Base-by-base conservation (phyloP, 305 asterid species). In the Fraxinus paxiana region DNA sequence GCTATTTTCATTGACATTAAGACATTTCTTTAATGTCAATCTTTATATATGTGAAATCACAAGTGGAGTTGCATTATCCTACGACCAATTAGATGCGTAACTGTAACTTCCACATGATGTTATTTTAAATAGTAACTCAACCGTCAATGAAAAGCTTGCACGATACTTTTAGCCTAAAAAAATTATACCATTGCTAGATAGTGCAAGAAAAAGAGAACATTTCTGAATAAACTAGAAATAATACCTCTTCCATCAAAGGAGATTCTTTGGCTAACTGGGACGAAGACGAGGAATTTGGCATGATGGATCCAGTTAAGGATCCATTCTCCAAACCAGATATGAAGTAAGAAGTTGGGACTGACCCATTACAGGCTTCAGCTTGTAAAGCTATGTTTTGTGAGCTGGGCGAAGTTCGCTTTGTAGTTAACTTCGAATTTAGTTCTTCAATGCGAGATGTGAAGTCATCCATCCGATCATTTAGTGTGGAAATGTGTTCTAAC, bases 381-480 rank as follows among this genome's bases (percentile, higher is more conserved):
- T 84, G 94, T 76, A 82, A 35, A 41, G 90, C 82, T 46, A 83
- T 83, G 86, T 85, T 92, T 80, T 88, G 94, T 51, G 90, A 69
- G 82, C 89, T 88, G 22, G 92, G 92, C 56, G 93, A 86, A 56
- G 82, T 71, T 80, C 81, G 84, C 85, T 87, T 90, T 77, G 86
- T 85, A 18, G 82, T 83, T 75, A 97, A 75, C 91, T 91, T 92
- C 43, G 95, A 86, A 85, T 85, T 96, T 63, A 94, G 85, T 83
- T 91, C 98, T 79, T 94, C 98, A 51, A 97, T 82, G 59, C 86
- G 85, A 79, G 90, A 87, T 20, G 98, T 93, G 87, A 95, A 94
- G 67, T 94, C 98, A 81, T 97, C 97, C 93, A 97, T 91, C 76
- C 99, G 89, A 82, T 92, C 97, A 69, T 91, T 90, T 79, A 97